These are phyloP conservation scores for Coemansia linderi DNA, from an alignment of 371 early-diverging fungal genomes.

Conservation along the genomic window DNA sequence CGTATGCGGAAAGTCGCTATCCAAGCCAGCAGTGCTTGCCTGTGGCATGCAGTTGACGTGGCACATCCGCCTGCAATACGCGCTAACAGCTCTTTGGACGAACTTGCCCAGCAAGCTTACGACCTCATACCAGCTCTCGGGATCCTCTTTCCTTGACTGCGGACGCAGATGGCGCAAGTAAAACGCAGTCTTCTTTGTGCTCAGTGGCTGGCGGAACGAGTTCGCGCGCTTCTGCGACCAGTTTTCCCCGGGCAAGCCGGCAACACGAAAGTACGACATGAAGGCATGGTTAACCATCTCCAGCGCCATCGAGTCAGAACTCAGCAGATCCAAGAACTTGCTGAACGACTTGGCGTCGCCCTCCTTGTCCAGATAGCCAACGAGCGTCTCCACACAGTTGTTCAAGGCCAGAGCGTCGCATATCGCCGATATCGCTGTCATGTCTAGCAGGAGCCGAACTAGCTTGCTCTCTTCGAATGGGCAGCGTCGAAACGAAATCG, in stretches of 20 bases:
- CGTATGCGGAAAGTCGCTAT: neutral
- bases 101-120: conserved; percentile 20
- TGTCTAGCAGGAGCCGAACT: conserved; percentile 22
- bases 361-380: conserved; percentile 4
- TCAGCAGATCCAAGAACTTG: conserved; percentile 14
- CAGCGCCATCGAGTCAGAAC: conserved; percentile 26
- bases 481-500: conserved; percentile 1
- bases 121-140: conserved; percentile 14
- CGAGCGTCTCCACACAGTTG: conserved; percentile 25
- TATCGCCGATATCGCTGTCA: conserved; percentile 12
- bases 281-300: conserved; percentile 30
- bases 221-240: neutral
- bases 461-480: conserved; percentile 11
- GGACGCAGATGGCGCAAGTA: conserved; percentile 19
- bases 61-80: conserved; percentile 31
- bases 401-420: conserved; percentile 12
- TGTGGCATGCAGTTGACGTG: conserved; percentile 9
- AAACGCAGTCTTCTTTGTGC: conserved; percentile 21
- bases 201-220: conserved; percentile 9
- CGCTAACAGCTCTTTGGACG: conserved; percentile 28
- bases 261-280: conserved; percentile 21
- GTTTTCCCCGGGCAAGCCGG: neutral
- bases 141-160: neutral
- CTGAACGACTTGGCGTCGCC: neutral
- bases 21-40: neutral